Conservation (phyloP, 352 stramenopile genomes). For the Albugo laibachii region DNA sequence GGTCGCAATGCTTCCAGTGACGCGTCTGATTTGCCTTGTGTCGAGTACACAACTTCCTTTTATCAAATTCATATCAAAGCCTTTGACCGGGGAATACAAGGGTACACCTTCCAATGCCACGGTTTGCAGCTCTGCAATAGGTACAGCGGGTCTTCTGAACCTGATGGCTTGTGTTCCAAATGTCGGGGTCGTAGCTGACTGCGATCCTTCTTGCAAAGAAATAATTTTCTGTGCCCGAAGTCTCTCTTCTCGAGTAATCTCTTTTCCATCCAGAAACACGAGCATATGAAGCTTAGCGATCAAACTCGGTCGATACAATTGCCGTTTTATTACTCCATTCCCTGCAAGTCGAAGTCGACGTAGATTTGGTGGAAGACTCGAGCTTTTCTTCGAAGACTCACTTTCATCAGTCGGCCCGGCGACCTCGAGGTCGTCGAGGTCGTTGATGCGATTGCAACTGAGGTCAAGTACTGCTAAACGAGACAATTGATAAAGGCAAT, state of each 20-base stretch:
- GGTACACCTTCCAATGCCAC: too few relatives aligned
- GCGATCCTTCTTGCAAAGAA: too few relatives aligned
- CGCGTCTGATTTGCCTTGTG: too few relatives aligned
- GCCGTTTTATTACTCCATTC: slow-evolving; percentile 66
- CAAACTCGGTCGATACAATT: slow-evolving; percentile 54
- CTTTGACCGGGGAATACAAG: too few relatives aligned
- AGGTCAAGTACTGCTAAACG: slow-evolving; percentile 62
- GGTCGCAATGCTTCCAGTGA: too few relatives aligned
- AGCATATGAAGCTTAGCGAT: slow-evolving; percentile 37
- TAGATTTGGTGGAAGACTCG: slow-evolving; percentile 16
- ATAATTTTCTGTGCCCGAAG: not conserved
- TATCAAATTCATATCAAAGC: too few relatives aligned
- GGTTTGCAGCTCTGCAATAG: too few relatives aligned
- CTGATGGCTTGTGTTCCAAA: too few relatives aligned
- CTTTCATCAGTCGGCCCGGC: slow-evolving; percentile 12
- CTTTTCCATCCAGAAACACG: slow-evolving; percentile 34
- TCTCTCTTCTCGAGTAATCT: slow-evolving; percentile 58
- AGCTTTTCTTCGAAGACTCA: too few relatives aligned
- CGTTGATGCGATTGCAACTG: slow-evolving; percentile 50
- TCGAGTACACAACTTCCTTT: too few relatives aligned
- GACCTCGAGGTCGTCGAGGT: slow-evolving; percentile 68
- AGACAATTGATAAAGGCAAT: slow-evolving; percentile 38
- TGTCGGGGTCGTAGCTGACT: too few relatives aligned
- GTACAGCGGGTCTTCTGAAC: too few relatives aligned
- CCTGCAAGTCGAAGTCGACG: slow-evolving; percentile 35